Evolutionary conservation across 331 rosid species (phyloP), one percentile per base, ranked within the genome.

Genomic region (Malus hybrid): DNA sequence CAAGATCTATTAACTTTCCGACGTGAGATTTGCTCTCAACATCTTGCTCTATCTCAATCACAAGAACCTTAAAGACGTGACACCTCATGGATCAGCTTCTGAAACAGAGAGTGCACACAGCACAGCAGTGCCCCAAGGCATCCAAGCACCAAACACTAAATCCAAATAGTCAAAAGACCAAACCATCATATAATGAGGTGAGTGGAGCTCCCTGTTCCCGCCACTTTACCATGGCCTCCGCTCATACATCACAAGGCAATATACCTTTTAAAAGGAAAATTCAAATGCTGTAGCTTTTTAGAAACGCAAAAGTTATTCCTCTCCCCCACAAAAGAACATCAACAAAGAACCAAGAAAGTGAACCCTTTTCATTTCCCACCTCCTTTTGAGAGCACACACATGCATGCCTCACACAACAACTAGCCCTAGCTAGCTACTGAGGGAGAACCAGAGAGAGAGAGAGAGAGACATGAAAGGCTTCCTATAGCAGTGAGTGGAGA

Each of bases 291-390:
- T 54, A 80, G 90, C 90, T 91, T 88, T 91, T 81, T 87, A 73
- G 85, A 83, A 77, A 15, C 69, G 90, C 84, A 83, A 81, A 90
- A 90, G 91, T 83, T 86, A 89, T 93, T 89, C 97, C 93, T 87
- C 88, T 83, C 83, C 94, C 91, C 88, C 89, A 89, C 97, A 89
- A 88, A 69, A 87, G 75, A 91, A 86, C 96, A 91, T 83, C 83
- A 83, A 80, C 80, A 88, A 75, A 86, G 83, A 91, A 88, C 96
- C 87, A 88, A 82, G 89, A 80, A 62, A 63, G 87, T 84, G 86
- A 81, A 84, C 71, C 80, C 82, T 65, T 89, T 91, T 84, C 85
- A 81, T 77, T 80, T 87, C 81, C 72, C 88, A 82, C 70, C 91
- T 80, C 79, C 94, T 87, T 89, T 87, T 86, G 87, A 87, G 97